Evolutionary conservation across 2,329 filamentous ascomycete genomes (phyloP), one percentile per base, ranked within the genome.

Genomic region (Thelonectria discophora): DNA sequence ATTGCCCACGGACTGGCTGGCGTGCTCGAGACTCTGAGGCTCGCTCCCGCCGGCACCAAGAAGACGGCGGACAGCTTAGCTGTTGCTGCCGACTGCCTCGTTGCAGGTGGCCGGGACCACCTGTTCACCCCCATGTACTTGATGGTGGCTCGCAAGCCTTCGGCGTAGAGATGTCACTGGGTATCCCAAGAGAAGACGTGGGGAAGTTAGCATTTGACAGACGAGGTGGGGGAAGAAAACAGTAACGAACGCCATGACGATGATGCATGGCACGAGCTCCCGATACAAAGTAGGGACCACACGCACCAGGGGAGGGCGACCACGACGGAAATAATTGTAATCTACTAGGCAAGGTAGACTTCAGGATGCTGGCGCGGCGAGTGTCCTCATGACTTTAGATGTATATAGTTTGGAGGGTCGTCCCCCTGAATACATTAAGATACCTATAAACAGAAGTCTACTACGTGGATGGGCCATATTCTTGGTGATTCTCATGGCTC

Each of bases 111-210:
- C 37, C 87, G 88, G 77, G 85, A 94, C 81, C 91, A 97, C 78
- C 86, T 98, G n/a, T 98, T 98, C 81, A 98, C 94, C 1, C 94
- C 94, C 58, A 98, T 98, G 94, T 97, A 97, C 81, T 83, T 98
- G 74, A 97, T 97, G 92, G 87, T 97, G 62, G 94, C 88, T 63
- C 88, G 92, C 80, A 97, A 97, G 85, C 93, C 94, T 53, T 68
- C 60, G 39, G 69, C 68, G 48, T 72, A 71, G 64, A 60, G 3
- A 24, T 11, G 12, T 15, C 4, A 8, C 11, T 32, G 18, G 21
- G 18, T 37, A 15, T 60, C 21, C 39, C 34, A 46, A 59, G 55
- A 53, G 34, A 13, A 47, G 34, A 13, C 5, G 45, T 15, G 24
- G 32, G 34, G 46, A 20, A n/a, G 34, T 43, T 17, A 5, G 15